Conservation (phyloP, 2,329 filamentous ascomycete genomes). For the Shiraia sp. region DNA sequence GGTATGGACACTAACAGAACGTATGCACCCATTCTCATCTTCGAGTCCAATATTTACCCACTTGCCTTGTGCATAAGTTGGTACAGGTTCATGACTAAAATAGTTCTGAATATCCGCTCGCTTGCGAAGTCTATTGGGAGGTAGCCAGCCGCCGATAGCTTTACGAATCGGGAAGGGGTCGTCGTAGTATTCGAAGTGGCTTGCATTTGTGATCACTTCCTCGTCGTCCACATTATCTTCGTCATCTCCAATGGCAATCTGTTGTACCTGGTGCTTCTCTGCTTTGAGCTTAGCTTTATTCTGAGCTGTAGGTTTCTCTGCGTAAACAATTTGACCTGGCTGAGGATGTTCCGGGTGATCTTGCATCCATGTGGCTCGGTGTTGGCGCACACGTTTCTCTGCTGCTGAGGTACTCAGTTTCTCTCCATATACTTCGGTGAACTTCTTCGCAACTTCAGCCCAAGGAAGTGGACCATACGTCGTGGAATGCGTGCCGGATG, state of each 20-base stretch:
- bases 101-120: constrained; percentile 5
- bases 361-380: constrained; percentile 6
- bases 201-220: neutral
- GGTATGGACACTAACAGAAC: neutral
- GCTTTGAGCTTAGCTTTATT: neutral
- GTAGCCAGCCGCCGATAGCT: constrained; percentile 7
- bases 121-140: constrained; percentile 8
- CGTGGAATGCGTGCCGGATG: constrained; percentile 9
- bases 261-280: neutral
- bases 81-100: neutral
- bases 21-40: neutral
- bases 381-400: constrained; percentile 13
- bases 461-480: constrained; percentile 8
- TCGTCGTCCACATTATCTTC: neutral
- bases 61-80: neutral
- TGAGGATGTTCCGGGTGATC: constrained; percentile 8
- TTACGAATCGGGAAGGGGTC: neutral
- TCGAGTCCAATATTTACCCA: neutral
- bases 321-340: constrained; percentile 5
- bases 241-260: too few relatives aligned
- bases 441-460: constrained; percentile 8
- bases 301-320: constrained; percentile 3
- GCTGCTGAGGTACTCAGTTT: constrained; percentile 5
- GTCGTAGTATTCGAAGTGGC: neutral
- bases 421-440: constrained; percentile 9